Conservation (phyloP, 208 protist genomes). For the Trypanosoma avium region DNA sequence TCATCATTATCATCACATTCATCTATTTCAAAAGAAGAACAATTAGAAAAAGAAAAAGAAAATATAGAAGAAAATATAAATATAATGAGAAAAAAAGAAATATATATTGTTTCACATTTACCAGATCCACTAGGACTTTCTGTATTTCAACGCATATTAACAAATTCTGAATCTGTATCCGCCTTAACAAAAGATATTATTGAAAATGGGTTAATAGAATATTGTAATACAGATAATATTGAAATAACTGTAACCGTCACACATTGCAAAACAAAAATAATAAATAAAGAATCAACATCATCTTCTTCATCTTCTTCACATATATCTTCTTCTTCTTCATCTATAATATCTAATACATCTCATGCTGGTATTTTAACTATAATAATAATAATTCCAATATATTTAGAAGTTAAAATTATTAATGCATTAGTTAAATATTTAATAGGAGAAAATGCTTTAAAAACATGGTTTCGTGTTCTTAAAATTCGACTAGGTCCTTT, state of each 20-base stretch:
- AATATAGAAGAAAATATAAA: no score
- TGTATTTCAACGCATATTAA: constrained; percentile 3
- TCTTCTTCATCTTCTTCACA: neutral
- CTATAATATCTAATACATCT: neutral
- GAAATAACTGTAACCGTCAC: neutral
- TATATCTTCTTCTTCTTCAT: neutral
- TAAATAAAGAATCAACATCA: neutral
- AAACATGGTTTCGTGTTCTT: constrained; percentile 1
- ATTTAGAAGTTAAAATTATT: neutral
- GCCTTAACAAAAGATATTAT: constrained; percentile 9
- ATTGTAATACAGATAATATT: constrained; percentile 1
- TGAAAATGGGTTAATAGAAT: neutral
- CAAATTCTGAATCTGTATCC: neutral
- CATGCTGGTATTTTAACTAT: neutral
- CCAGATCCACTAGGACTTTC: neutral
- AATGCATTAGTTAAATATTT: neutral
- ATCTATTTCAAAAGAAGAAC: no score
- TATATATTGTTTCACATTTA: constrained; percentile 6
- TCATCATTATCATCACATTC: no score
- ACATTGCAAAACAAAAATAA: neutral
- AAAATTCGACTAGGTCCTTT: neutral
- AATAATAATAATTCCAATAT: constrained; percentile 4
- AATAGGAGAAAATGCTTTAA: neutral
- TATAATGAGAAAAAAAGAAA: neutral
- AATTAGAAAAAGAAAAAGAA: no score